Evolutionary conservation across 2,329 filamentous ascomycete genomes (phyloP), one percentile per base, ranked within the genome.

Genomic region (Fusarium sp.): DNA sequence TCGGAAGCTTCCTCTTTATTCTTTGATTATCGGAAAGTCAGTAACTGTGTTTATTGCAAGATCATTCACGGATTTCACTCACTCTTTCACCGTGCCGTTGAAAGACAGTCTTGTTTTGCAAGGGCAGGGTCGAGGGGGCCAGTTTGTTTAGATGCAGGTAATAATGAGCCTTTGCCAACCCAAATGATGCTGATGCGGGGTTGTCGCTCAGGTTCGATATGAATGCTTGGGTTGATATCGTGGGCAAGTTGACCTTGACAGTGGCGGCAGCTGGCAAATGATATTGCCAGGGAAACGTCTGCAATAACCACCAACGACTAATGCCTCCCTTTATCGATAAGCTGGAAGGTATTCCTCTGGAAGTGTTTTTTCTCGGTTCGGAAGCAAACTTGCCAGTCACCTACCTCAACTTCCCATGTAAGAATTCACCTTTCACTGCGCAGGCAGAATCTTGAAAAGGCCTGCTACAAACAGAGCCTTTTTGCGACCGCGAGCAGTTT

Each of bases 371-470:
- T 7, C 40, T 66, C 40, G 13, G 40, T 50, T 50, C 27, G 22
- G n/a, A 11, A 47, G 64, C 62, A 60, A 58, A 67, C 59, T 54
- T 22, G 59, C 34, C 37, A 59, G 31, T 56, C 64, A 62, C 63
- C 54, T 13, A 61, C 37, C 45, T 63, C 40, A 42, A 40, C 57
- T 58, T 69, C 47, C 61, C 61, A 56, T 40, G 27, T 52, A 52
- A 69, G 62, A 67, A 64, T 63, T 35, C 59, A 61, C 64, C 62
- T 52, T 69, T 69, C 38, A 72, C 71, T 74, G 71, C 64, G 54
- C 68, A 64, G 31, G 71, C 72, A 74, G 68, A 60, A 72, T 74
- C 72, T 74, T 74, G 68, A 74, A 74, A 69, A 74, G 71, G 68
- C 72, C 68, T 74, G 72, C 72, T 64, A 74, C 68, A 74, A 74